phyloP scores from a whole-genome alignment of 176 grass and related monocot genomes.

The Bonia amplexicaulis region DNA sequence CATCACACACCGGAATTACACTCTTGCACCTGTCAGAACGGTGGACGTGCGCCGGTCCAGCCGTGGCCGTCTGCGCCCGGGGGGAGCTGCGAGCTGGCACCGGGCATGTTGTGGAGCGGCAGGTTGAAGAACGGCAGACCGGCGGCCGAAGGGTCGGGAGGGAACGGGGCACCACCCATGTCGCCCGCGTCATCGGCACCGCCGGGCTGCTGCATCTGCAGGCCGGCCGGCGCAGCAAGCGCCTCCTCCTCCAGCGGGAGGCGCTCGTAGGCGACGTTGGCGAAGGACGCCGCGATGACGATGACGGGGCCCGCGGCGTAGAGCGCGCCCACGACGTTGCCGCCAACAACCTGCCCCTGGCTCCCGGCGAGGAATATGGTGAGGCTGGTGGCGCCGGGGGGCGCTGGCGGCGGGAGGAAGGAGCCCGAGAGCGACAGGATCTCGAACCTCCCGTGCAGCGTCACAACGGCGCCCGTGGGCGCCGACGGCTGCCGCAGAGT shows the following conservation, averaged over 20 bases:
- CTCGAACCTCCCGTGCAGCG: slow-evolving; percentile 93
- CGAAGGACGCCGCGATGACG: slow-evolving; percentile 91
- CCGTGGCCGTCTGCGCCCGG: slow-evolving; percentile 63
- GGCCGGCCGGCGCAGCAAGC: slow-evolving; percentile 15
- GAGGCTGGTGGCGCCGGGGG: slow-evolving; percentile 87
- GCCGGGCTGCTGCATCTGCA: slow-evolving; percentile 60
- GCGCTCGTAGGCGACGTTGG: slow-evolving; percentile 97
- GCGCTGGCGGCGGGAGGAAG: slow-evolving; percentile 92
- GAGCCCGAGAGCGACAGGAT: slow-evolving; percentile 93
- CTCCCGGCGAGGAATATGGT: slow-evolving; percentile 93
- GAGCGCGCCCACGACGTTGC: slow-evolving; percentile 90
- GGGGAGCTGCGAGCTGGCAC: slow-evolving; percentile 46
- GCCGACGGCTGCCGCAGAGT: slow-evolving; percentile 88
- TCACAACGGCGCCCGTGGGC: slow-evolving; percentile 60
- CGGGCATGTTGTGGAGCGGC: slow-evolving; percentile 68
- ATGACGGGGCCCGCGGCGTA: slow-evolving; percentile 87
- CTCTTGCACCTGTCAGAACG: slow-evolving; percentile 49
- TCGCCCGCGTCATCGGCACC: slow-evolving; percentile 39
- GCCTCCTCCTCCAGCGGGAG: slow-evolving; percentile 90
- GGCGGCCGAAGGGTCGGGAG: slow-evolving; percentile 64
- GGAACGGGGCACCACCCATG: slow-evolving; percentile 45
- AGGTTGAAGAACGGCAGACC: slow-evolving; percentile 87
- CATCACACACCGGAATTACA: slow-evolving; percentile 13
- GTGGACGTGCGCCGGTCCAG: slow-evolving; percentile 43
- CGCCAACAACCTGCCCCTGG: slow-evolving; percentile 87